Evolutionary conservation across 805 yeast species (phyloP), one percentile per base, ranked within the genome.

Genomic region (Schizosaccharomyces osmophilus): DNA sequence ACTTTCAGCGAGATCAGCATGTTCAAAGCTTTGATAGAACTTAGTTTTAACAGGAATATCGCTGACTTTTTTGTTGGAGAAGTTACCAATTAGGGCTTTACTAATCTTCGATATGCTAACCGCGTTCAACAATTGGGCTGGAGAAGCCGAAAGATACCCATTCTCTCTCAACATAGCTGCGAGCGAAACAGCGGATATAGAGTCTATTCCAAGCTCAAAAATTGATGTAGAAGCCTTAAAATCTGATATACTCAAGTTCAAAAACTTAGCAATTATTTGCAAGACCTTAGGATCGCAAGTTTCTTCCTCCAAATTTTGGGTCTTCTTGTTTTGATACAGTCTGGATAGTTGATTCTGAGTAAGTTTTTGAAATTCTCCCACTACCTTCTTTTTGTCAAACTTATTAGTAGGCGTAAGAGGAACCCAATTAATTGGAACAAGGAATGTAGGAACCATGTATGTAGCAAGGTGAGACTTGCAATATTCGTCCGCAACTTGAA

Each of bases 171-270:
- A 59, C 24, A 29, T 22, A 39, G 62, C 62, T 31, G 61, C 31
- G 3, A 66, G 61, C 1, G 64, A 36, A 19, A 66, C 66, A 32
- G 63, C 55, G 5, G 67, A 64, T 19, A 67, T 65, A 4, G 69
- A 67, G 58, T 67, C 69, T 36, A 66, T 43, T 22, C 69, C 69
- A 11, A 66, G 63, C 19, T 66, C 68, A 48, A 65, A 66, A 19
- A 67, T 32, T 15, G 68, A 62, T 11, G 66, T 62, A 22, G 17
- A 17, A 9, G 55, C 54, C 3, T 19, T 6, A 11, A 62, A 29
- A 22, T 29, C n/a, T 5, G 42, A n/a, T 11, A n/a, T 17, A 11
- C 31, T 48, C 9, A 59, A 19, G 17, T 36, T 51, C 13, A 55
- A n/a, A 2, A 62, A 43, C 8, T 45, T 22, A 6, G 55, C 41